Evolutionary conservation across 1,139 yeast species (phyloP).

Genomic region (Yamadazyma pseudoaaseri): DNA sequence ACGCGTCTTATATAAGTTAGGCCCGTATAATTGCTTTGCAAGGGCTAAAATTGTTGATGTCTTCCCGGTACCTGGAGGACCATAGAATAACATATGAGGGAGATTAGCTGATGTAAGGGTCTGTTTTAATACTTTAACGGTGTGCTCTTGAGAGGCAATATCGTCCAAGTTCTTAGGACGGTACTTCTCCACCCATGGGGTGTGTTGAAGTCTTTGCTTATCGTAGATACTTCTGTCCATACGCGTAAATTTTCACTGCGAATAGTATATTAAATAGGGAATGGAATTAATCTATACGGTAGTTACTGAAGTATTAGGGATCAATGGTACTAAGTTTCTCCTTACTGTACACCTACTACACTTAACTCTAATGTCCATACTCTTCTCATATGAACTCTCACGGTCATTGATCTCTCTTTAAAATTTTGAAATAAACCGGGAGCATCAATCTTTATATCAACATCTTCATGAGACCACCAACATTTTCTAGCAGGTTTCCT

Average conservation of each 20-base stretch:
- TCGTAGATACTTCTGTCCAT: conserved; percentile 22
- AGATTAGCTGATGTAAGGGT: conserved; percentile 78
- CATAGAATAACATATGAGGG: conserved; percentile 95
- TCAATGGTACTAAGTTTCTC: no score
- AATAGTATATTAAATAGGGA: no score
- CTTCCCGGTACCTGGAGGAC: conserved; percentile 98
- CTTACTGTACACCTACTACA: conserved; percentile 54
- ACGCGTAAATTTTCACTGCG: neutral
- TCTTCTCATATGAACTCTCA: conserved; percentile 68
- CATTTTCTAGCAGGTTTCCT: conserved; percentile 98
- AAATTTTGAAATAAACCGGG: conserved; percentile 22
- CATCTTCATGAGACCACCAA: conserved; percentile 89
- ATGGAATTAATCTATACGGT: no score
- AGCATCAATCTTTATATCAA: conserved; percentile 48
- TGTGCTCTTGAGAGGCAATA: conserved; percentile 89
- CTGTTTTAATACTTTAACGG: conserved; percentile 79
- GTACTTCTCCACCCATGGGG: conserved; percentile 81
- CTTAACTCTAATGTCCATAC: conserved; percentile 84
- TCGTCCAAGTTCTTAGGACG: conserved; percentile 84
- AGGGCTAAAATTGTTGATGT: conserved; percentile 90
- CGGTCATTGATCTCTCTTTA: conserved; percentile 21
- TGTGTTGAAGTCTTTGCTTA: conserved; percentile 47
- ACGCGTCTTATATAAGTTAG: conserved; percentile 64
- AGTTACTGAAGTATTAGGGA: no score
- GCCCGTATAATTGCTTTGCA: conserved; percentile 80